These are phyloP conservation scores for Penicillium sp. DNA, from an alignment of 2,329 filamentous ascomycete genomes.

Conservation along the genomic window DNA sequence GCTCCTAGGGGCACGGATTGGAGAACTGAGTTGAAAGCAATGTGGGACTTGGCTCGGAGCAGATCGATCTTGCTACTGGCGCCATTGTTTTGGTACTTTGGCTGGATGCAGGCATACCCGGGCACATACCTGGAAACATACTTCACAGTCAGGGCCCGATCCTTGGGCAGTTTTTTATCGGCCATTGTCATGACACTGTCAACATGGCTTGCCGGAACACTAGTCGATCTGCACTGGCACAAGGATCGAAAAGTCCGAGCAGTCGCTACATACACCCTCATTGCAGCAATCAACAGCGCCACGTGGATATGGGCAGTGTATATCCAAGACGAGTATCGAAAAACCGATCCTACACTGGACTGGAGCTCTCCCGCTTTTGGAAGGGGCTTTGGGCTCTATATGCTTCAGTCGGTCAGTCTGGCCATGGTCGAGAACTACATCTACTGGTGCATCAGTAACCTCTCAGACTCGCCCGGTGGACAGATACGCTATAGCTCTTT, in stretches of 20 bases:
- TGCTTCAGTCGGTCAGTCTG: constrained; percentile 39
- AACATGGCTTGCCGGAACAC: constrained; percentile 24
- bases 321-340: constrained; percentile 46
- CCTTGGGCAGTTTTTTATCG: constrained; percentile 42
- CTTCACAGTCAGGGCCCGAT: constrained; percentile 49
- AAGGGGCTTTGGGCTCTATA: constrained; percentile 41
- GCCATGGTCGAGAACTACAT: constrained; percentile 45
- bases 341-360: constrained; percentile 41
- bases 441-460: constrained; percentile 47
- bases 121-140: constrained; percentile 53
- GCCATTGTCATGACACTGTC: constrained; percentile 46
- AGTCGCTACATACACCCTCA: constrained; percentile 36
- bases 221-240: constrained; percentile 39
- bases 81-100: constrained; percentile 42
- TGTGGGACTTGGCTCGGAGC: constrained; percentile 38
- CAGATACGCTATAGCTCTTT: constrained; percentile 46
- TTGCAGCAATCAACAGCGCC: constrained; percentile 40
- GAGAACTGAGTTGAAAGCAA: constrained; percentile 35
- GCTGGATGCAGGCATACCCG: constrained; percentile 52
- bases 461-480: constrained; percentile 43
- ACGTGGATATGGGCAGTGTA: constrained; percentile 49
- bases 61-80: constrained; percentile 48
- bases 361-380: constrained; percentile 41
- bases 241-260: constrained; percentile 40
- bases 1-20: constrained; percentile 24